phyloP scores from a whole-genome alignment of 495 filamentous ascomycete genomes.

The Rhypophila decipiens region DNA sequence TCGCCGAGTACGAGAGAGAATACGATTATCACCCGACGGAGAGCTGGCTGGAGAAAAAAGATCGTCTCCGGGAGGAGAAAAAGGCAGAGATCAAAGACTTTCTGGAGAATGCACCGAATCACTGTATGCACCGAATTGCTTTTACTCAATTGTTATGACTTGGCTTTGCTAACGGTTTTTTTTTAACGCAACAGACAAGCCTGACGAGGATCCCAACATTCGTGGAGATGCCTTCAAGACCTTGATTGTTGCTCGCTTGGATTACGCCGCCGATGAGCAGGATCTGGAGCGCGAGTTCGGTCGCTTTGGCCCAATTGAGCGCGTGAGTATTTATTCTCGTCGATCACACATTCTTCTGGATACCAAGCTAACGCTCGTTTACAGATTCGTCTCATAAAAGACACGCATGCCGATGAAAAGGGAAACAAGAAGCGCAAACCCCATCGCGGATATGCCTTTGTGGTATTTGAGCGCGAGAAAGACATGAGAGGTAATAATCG shows the following conservation, averaged over 20 bases:
- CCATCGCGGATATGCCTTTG: conserved; percentile 89
- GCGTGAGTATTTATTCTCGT: conserved; percentile 56
- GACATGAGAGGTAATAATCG: conserved; percentile 93
- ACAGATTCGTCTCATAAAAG: conserved; percentile 80
- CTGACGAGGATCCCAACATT: conserved; percentile 72
- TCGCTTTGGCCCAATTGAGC: conserved; percentile 89
- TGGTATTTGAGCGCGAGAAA: conserved; percentile 94
- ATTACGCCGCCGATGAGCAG: conserved; percentile 78
- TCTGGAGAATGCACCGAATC: conserved; percentile 56
- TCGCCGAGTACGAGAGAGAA: conserved; percentile 64
- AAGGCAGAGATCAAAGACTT: conserved; percentile 56
- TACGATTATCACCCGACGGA: conserved; percentile 79
- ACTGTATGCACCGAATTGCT: conserved; percentile 51
- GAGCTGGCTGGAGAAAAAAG: conserved; percentile 82
- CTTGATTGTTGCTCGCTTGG: conserved; percentile 83
- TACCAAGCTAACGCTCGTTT: too few relatives aligned
- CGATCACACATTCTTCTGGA: too few relatives aligned
- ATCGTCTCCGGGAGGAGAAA: conserved; percentile 74
- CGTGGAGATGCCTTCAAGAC: conserved; percentile 93
- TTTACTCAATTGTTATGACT: too few relatives aligned
- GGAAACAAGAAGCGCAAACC: conserved; percentile 75
- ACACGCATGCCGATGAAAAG: conserved; percentile 59
- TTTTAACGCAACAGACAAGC: conserved; percentile 60
- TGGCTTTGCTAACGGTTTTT: too few relatives aligned
- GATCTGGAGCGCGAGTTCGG: conserved; percentile 94